A percentile compares a stretch with the other conserved stretches of the same genome.
phyloP scores from a whole-genome alignment of 2,329 filamentous ascomycete genomes.

The Alternaria tenuissima region DNA sequence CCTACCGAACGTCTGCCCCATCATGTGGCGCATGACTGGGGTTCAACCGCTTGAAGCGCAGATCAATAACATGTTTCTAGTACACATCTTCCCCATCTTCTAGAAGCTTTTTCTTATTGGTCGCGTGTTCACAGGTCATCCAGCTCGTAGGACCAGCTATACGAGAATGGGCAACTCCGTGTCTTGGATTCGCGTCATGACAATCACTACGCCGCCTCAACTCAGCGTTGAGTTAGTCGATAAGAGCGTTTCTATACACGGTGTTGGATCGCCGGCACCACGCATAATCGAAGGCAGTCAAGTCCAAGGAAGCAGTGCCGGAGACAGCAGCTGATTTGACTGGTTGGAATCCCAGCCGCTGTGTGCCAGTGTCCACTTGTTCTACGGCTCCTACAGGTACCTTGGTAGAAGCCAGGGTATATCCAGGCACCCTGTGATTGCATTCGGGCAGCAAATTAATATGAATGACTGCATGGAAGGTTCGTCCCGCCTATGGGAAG shows the following conservation, averaged over 20 bases:
- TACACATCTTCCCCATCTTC: constrained; percentile 7
- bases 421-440: constrained; percentile 23
- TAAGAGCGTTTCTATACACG: neutral
- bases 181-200: constrained; percentile 1
- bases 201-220: neutral
- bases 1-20: neutral
- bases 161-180: neutral
- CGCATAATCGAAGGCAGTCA: neutral
- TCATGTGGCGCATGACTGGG: constrained; percentile 26
- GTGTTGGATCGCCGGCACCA: constrained; percentile 3
- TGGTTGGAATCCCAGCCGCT: constrained; percentile 1
- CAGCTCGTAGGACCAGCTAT: neutral
- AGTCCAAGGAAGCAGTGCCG: constrained; percentile 2
- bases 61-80: constrained; percentile 6
- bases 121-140: neutral
- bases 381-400: constrained; percentile 33
- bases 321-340: constrained; percentile 1
- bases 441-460: constrained; percentile 37
- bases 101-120: constrained; percentile 8
- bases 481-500: constrained; percentile 30
- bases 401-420: constrained; percentile 26
- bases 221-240: constrained; percentile 6
- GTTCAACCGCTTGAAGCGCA: constrained; percentile 24
- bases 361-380: constrained; percentile 23
- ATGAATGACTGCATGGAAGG: constrained; percentile 33